A percentile compares a stretch with the other conserved stretches of the same genome.
Evolutionary conservation across 2,329 filamentous ascomycete genomes (phyloP).

Genomic region (Clathrospora elynae): DNA sequence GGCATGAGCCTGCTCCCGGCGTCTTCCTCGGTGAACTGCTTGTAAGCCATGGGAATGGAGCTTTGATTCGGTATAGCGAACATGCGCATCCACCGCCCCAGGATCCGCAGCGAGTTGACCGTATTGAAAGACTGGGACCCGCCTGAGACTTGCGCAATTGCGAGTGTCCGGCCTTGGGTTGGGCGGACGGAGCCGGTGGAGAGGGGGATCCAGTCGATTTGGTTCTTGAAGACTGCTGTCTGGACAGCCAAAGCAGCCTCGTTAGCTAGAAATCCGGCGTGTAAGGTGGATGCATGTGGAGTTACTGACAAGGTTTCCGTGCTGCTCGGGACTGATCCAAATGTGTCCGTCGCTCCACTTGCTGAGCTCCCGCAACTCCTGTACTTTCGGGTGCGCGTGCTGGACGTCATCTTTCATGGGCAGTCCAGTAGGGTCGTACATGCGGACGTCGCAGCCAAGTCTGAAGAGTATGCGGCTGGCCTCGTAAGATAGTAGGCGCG

Average conservation of each 20-base stretch:
- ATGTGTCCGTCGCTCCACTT: constrained; percentile 70
- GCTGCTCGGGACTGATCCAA: constrained; percentile 70
- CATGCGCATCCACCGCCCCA: constrained; percentile 74
- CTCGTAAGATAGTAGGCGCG: constrained; percentile 64
- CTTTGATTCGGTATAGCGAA: constrained; percentile 70
- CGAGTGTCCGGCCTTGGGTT: constrained; percentile 68
- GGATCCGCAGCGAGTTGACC: constrained; percentile 67
- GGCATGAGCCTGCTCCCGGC: constrained; percentile 58
- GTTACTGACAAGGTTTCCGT: constrained; percentile 62
- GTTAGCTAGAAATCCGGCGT: neutral
- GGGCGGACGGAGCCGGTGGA: constrained; percentile 65
- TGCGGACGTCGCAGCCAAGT: constrained; percentile 68
- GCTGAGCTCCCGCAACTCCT: constrained; percentile 65
- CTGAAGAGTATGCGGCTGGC: constrained; percentile 64
- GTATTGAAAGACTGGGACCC: constrained; percentile 71
- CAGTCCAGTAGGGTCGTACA: constrained; percentile 63
- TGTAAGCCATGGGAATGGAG: constrained; percentile 67
- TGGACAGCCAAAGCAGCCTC: constrained; percentile 29
- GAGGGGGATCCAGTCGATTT: constrained; percentile 73
- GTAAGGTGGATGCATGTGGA: neutral
- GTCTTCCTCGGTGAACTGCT: constrained; percentile 60
- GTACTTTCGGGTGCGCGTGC: constrained; percentile 64
- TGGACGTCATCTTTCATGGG: constrained; percentile 68
- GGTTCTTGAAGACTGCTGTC: constrained; percentile 71
- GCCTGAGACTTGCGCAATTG: constrained; percentile 66